Percentiles rank a stretch among this genome's conserved stretches.
Conservation (phyloP, 176 grass and related monocot species). For the Hsuehochloa calcarea region DNA sequence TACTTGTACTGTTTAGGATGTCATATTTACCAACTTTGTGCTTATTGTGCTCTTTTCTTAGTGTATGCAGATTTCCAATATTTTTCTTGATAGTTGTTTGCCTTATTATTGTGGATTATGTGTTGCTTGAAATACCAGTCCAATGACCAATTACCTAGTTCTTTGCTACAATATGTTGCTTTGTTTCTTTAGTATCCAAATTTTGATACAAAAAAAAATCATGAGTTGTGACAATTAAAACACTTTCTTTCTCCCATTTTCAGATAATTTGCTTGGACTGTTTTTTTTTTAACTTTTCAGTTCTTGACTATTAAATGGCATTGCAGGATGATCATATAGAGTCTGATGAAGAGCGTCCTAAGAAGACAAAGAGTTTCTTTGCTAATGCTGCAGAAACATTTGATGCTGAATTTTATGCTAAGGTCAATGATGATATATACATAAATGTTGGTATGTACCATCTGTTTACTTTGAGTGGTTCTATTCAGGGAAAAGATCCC, state of each 20-base stretch:
- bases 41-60: background rate
- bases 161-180: background rate
- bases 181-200: slow-evolving; percentile 6
- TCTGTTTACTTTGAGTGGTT: background rate
- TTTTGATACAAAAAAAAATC: slow-evolving; percentile 11
- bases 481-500: no score
- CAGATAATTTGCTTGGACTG: background rate
- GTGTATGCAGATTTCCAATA: slow-evolving; percentile 16
- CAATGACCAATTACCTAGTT: background rate
- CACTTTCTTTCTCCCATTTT: background rate
- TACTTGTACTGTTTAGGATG: slow-evolving; percentile 9
- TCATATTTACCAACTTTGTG: background rate
- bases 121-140: slow-evolving; percentile 17
- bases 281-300: background rate
- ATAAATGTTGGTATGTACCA: slow-evolving; percentile 87
- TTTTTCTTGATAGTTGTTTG: slow-evolving; percentile 19
- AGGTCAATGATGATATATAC: slow-evolving; percentile 96
- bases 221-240: background rate
- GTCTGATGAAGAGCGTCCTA: slow-evolving; percentile 75
- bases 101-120: background rate
- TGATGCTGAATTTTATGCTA: slow-evolving; percentile 95
- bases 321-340: slow-evolving; percentile 89
- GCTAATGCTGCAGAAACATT: slow-evolving; percentile 70
- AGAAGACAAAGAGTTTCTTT: slow-evolving; percentile 86
- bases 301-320: slow-evolving; percentile 30